Evolutionary conservation across 225 moss, liverwort and hornwort genomes (phyloP), one percentile per base, ranked within the genome.

Genomic region (Rhytidiadelphus loreus): DNA sequence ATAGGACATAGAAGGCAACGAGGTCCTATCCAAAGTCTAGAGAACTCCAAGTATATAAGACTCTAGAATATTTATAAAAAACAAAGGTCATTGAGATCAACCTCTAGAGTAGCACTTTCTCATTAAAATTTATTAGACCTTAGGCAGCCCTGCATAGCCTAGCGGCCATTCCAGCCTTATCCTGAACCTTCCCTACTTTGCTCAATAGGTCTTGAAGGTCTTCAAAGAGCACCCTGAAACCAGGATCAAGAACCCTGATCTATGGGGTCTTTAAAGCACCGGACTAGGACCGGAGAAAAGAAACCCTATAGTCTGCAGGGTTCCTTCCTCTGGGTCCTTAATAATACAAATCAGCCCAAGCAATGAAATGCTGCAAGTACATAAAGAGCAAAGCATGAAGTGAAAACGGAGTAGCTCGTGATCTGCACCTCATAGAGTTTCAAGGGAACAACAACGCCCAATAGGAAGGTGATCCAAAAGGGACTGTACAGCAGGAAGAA

Each of bases 401-500:
- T 24, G 66, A 30, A 84, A 84, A 55, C 14, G 48, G 66, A 48
- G n/a, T 22, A 57, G 77, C 46, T 77, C 30, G 57, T 72, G 56
- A 86, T 80, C 44, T 41, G 60, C 85, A 97, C 98, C 97, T 99
- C 99, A 66, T 99, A 99, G 28, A 99, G 93, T 79, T 92, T 92
- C 77, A 99, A 86, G 37, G 99, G 97, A 74, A 99, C 96, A 44
- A 99, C 95, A 82, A 97, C 85, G 61, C 96, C 96, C 22, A 99
- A 93, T 78, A 96, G 92, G 52, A 88, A 37, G n/a, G 90, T 88
- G 80, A 99, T 96, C 97, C 99, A 99, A 68, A 97, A 95, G 25
- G 99, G 96, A 89, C 99, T 99, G 92, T 97, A 99, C 35, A 96
- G 91, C 46, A 99, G 91, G 74, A 99, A 97, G 88, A 99, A 99